A percentile compares a stretch with the other conserved stretches of the same genome.
phyloP scores from a whole-genome alignment of 441 rosid genomes.

The Populus hybrid region DNA sequence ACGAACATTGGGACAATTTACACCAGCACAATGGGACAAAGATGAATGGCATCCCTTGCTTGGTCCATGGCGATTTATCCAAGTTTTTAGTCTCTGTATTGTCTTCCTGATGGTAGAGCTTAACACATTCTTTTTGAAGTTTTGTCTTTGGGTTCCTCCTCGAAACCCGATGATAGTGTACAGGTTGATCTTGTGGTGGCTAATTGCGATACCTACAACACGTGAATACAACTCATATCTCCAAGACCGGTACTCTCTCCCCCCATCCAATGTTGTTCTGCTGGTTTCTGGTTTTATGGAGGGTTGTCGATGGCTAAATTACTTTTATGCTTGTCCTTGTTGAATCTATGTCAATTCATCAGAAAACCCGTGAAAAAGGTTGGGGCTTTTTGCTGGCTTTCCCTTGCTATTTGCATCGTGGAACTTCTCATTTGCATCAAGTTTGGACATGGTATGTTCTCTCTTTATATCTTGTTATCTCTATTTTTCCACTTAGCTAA shows the following conservation, averaged over 20 bases:
- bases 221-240: slow-evolving; percentile 97
- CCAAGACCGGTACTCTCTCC: slow-evolving; percentile 67
- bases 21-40: slow-evolving; percentile 99
- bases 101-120: slow-evolving; percentile 91
- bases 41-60: slow-evolving; percentile 99
- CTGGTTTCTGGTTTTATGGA: not conserved
- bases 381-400: slow-evolving; percentile 98
- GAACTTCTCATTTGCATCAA: slow-evolving; percentile 99
- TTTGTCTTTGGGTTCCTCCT: slow-evolving; percentile 96
- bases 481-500: not conserved
- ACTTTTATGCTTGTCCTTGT: not conserved
- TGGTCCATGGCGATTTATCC: slow-evolving; percentile 97
- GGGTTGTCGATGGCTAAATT: not conserved
- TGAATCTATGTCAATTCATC: slow-evolving; percentile 11
- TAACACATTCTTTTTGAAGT: slow-evolving; percentile 97
- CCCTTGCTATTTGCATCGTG: slow-evolving; percentile 90
- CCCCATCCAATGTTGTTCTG: not conserved
- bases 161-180: slow-evolving; percentile 87
- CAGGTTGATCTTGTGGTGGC: slow-evolving; percentile 97
- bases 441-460: slow-evolving; percentile 82
- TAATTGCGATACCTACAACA: slow-evolving; percentile 93
- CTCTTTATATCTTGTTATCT: not conserved
- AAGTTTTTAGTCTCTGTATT: slow-evolving; percentile 87
- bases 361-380: slow-evolving; percentile 88
- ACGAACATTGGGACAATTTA: slow-evolving; percentile 91